Percentiles rank a stretch among this genome's conserved stretches.
These are phyloP conservation scores for Cicer cuneatum DNA, from an alignment of 306 rosid species.

Conservation along the genomic window DNA sequence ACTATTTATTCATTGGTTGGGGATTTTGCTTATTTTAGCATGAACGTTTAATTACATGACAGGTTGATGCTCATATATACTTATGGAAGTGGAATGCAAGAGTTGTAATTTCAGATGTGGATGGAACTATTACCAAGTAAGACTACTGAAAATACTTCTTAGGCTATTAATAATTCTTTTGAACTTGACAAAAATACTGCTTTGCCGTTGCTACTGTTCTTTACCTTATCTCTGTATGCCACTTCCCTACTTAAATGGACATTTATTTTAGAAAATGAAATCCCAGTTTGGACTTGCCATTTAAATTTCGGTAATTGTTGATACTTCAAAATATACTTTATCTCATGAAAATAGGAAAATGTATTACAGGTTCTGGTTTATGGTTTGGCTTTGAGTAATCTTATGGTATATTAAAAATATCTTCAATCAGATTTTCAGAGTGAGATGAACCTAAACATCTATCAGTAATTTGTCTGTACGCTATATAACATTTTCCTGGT, in stretches of 20 bases:
- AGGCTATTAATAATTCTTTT: slow-evolving; percentile 40
- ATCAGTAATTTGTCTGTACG: not conserved
- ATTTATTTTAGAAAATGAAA: slow-evolving; percentile 25
- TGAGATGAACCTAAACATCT: not conserved
- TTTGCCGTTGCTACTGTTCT: slow-evolving; percentile 35
- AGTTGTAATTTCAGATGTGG: slow-evolving; percentile 95
- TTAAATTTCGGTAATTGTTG: slow-evolving; percentile 13
- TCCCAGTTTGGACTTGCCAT: slow-evolving; percentile 6
- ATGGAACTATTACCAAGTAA: slow-evolving; percentile 98
- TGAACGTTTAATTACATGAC: slow-evolving; percentile 47
- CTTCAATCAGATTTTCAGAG: slow-evolving; percentile 1
- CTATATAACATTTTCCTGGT: not conserved
- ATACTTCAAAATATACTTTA: slow-evolving; percentile 21
- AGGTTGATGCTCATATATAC: slow-evolving; percentile 99
- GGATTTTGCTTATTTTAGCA: slow-evolving; percentile 35
- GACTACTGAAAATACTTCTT: slow-evolving; percentile 43
- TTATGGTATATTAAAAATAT: not conserved
- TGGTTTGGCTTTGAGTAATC: slow-evolving; percentile 2
- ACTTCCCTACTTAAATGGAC: slow-evolving; percentile 33
- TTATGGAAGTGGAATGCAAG: slow-evolving; percentile 96
- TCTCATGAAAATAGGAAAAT: not conserved
- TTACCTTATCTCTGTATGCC: not conserved
- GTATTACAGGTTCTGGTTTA: slow-evolving; percentile 6
- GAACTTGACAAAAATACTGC: slow-evolving; percentile 36
- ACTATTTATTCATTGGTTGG: slow-evolving; percentile 24